Evolutionary conservation across 805 yeast species (phyloP), one percentile per base, ranked within the genome.

Genomic region (Saccharomycopsis capsularis): DNA sequence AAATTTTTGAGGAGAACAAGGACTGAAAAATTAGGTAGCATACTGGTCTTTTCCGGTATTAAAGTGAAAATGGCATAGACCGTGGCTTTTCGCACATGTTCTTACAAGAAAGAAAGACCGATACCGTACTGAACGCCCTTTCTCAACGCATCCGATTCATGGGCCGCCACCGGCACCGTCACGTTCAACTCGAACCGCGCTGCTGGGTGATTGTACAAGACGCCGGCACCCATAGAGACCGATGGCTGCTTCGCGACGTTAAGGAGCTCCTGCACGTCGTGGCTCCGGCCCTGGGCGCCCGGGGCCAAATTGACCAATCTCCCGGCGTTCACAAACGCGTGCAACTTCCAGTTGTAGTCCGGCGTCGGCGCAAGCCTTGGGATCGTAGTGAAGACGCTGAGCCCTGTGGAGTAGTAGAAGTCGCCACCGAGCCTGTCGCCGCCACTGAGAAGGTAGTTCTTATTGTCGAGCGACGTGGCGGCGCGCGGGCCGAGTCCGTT

Each of bases 41-140:
- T n/a, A n/a, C n/a, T n/a, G n/a, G n/a, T n/a, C n/a, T n/a, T n/a
- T n/a, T n/a, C n/a, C n/a, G n/a, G n/a, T n/a, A n/a, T n/a, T n/a
- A n/a, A n/a, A n/a, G n/a, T n/a, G n/a, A n/a, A n/a, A n/a, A n/a
- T n/a, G n/a, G n/a, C n/a, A n/a, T n/a, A n/a, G n/a, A n/a, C n/a
- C n/a, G n/a, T n/a, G n/a, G n/a, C n/a, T n/a, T n/a, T n/a, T n/a
- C n/a, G n/a, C n/a, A n/a, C n/a, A 29, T 29, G 32, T 13, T 29
- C 6, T 60, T 64, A 81, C 66, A 79, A 60, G 58, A 79, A 79
- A 25, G 78, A 73, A 46, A 80, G 56, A 0, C 86, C 86, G 37
- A 80, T 69, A 23, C 86, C 86, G 55, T 78, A 78, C 59, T 80
- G 85, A 27, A 84, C 62, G 0, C 90, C 90, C 53, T 81, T 82